Conservation (phyloP, 306 rosid genomes). For the Cucurbita pepo region DNA sequence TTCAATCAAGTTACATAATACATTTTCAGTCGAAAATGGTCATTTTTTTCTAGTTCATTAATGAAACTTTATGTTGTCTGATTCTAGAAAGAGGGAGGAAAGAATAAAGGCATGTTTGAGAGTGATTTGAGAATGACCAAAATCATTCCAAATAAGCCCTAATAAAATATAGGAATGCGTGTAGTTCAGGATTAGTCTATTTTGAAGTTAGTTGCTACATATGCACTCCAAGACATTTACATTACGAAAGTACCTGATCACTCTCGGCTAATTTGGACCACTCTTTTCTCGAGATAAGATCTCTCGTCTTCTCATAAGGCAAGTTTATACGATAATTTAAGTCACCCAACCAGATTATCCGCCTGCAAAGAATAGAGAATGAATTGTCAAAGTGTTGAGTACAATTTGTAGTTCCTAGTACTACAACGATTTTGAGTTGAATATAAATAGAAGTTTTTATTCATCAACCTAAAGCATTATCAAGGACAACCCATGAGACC, state of each 20-base stretch:
- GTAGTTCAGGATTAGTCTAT: background rate
- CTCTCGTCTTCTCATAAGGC: constrained; percentile 57
- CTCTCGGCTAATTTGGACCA: constrained; percentile 59
- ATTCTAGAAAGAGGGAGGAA: too few relatives aligned
- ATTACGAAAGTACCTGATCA: constrained; percentile 53
- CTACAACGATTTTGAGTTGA: background rate
- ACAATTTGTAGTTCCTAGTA: background rate
- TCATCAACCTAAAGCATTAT: background rate
- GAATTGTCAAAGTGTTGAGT: background rate
- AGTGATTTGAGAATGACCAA: too few relatives aligned
- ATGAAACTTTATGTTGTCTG: background rate
- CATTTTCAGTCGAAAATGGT: background rate
- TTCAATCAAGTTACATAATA: background rate
- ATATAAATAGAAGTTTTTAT: background rate
- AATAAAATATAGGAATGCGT: background rate
- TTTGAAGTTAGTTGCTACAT: background rate
- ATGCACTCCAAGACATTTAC: background rate
- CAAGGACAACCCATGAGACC: background rate
- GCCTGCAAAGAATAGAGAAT: constrained; percentile 29
- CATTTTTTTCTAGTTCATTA: background rate
- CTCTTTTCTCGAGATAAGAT: constrained; percentile 45
- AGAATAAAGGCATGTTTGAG: too few relatives aligned
- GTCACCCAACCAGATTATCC: constrained; percentile 88
- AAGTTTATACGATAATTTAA: constrained; percentile 76
- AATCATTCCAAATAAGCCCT: too few relatives aligned